Conservation (phyloP, 371 early-diverging fungal genomes). For the Circinella umbellata region DNA sequence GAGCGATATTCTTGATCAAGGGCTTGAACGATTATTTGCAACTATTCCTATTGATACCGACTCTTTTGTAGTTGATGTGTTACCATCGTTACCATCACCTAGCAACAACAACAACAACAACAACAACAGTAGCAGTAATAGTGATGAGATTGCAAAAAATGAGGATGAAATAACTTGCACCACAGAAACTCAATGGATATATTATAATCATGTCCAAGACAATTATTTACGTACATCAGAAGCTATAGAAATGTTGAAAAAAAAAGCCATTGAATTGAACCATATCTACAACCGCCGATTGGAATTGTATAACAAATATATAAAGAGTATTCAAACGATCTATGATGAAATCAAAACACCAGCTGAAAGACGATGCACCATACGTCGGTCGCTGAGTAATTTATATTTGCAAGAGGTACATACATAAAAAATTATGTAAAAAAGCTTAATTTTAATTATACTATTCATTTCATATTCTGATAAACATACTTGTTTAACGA, state of each 20-base stretch:
- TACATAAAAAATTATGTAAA: too few relatives aligned
- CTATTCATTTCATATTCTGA: too few relatives aligned
- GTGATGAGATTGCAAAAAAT: too few relatives aligned
- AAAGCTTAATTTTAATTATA: too few relatives aligned
- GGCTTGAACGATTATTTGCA: slow-evolving; percentile 13
- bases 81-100: background rate
- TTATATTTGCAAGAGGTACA: slow-evolving; percentile 21
- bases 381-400: slow-evolving; percentile 16
- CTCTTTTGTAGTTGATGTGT: background rate
- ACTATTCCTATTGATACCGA: background rate
- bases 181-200: background rate
- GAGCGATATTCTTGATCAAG: slow-evolving; percentile 15
- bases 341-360: slow-evolving; percentile 29
- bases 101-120: too few relatives aligned
- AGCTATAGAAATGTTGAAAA: background rate
- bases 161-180: too few relatives aligned
- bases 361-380: slow-evolving; percentile 10
- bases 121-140: too few relatives aligned
- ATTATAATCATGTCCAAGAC: background rate
- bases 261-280: slow-evolving; percentile 15
- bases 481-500: too few relatives aligned
- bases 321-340: slow-evolving; percentile 23
- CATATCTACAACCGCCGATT: slow-evolving; percentile 16
- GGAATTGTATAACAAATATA: slow-evolving; percentile 20
- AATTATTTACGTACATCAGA: slow-evolving; percentile 12